These are phyloP conservation scores for Beauveria caledonica DNA, from an alignment of 2,329 filamentous ascomycete species.

Conservation along the genomic window DNA sequence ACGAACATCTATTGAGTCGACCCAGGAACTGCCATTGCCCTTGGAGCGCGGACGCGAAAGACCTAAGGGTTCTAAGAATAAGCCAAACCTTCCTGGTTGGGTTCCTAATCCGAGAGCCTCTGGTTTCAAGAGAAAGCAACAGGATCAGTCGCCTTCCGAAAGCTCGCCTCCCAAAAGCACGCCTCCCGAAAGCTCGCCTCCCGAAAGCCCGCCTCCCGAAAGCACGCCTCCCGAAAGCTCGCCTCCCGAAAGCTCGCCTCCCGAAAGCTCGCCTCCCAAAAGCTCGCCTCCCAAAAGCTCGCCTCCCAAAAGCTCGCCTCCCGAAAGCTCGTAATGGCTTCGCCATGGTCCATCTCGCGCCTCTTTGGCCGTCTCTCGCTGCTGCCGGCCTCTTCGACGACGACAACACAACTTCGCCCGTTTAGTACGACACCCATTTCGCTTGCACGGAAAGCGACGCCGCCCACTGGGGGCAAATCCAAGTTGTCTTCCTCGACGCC, in stretches of 20 bases:
- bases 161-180: too few species aligned
- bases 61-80: slow-evolving; percentile 1
- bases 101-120: too few species aligned
- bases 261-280: too few species aligned
- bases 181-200: too few species aligned
- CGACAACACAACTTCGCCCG: too few species aligned
- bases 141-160: too few species aligned
- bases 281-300: too few species aligned
- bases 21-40: background rate
- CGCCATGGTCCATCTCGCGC: slow-evolving; percentile 22
- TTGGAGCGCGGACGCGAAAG: slow-evolving; percentile 1
- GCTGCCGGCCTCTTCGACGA: background rate
- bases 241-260: too few species aligned
- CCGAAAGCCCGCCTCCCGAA: too few species aligned
- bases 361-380: slow-evolving; percentile 21
- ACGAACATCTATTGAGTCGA: background rate
- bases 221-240: too few species aligned
- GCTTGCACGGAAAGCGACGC: slow-evolving; percentile 22
- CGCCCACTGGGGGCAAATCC: slow-evolving; percentile 6
- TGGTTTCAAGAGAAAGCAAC: background rate
- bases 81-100: background rate
- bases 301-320: too few species aligned
- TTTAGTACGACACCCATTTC: slow-evolving; percentile 25
- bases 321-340: slow-evolving; percentile 18
- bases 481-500: slow-evolving; percentile 16